These are phyloP conservation scores for Colletotrichum australisinense DNA, from an alignment of 2,329 filamentous ascomycete species.

Conservation along the genomic window DNA sequence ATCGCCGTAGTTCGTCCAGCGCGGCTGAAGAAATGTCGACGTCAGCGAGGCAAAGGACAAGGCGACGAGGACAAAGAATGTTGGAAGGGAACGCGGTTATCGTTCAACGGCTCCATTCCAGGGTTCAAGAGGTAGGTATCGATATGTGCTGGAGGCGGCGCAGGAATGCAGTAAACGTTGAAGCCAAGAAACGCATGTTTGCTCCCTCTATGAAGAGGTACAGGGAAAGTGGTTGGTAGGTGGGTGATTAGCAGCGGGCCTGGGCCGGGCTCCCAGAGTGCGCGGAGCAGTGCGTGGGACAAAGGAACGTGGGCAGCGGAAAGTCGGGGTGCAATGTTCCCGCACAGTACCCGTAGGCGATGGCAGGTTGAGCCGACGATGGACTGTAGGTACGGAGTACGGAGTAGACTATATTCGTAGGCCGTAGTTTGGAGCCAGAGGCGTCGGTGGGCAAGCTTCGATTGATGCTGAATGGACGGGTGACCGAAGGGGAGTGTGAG, in stretches of 20 bases:
- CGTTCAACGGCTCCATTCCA: constrained; percentile 23
- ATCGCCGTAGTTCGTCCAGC: neutral
- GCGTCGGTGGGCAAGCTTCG: neutral
- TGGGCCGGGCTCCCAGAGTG: neutral
- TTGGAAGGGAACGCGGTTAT: neutral
- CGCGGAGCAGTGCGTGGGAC: neutral
- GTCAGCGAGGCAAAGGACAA: constrained; percentile 12
- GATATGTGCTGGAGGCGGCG: neutral
- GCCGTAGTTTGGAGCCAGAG: neutral
- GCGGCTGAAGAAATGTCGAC: neutral
- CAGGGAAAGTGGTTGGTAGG: neutral
- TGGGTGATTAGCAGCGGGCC: constrained; percentile 12
- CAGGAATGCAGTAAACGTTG: constrained; percentile 26
- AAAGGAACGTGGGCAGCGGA: neutral
- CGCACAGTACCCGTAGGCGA: neutral
- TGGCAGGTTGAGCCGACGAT: neutral
- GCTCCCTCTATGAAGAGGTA: constrained; percentile 8
- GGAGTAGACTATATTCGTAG: too few species aligned
- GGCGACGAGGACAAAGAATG: neutral
- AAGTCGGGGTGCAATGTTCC: neutral
- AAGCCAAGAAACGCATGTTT: constrained; percentile 25
- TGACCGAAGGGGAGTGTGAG: neutral
- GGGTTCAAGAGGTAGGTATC: neutral
- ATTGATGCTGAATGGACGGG: neutral
- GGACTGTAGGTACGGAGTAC: neutral